Conservation (phyloP, 805 yeast genomes). For the Myxozyma udenii region DNA sequence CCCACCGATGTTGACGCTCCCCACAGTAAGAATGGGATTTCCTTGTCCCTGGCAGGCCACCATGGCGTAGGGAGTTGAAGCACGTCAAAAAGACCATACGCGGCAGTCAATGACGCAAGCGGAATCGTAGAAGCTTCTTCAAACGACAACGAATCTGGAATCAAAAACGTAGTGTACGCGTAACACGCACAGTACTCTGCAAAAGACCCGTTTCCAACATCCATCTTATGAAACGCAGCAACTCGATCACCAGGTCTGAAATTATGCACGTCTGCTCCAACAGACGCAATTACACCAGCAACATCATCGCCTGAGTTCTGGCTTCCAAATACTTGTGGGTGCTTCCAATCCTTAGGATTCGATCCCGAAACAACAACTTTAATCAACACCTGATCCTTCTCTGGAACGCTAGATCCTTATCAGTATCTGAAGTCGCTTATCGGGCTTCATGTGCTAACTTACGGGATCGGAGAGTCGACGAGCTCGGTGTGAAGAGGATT, state of each 20-base stretch:
- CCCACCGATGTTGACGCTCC: conserved; percentile 27
- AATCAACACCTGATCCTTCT: conserved; percentile 17
- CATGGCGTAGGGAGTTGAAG: conserved; percentile 27
- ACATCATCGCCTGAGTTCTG: conserved; percentile 26
- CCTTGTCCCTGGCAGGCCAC: conserved; percentile 21
- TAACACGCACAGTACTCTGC: conserved; percentile 23
- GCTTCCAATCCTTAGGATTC: conserved; percentile 29
- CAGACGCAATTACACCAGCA: conserved; percentile 18
- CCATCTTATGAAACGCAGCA: conserved; percentile 26
- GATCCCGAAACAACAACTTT: conserved; percentile 25
- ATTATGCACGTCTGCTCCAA: conserved; percentile 20
- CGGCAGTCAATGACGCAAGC: conserved; percentile 21
- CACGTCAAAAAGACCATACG: conserved; percentile 14
- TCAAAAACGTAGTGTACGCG: conserved; percentile 16
- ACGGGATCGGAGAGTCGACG: conserved; percentile 13
- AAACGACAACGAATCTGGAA: conserved; percentile 20
- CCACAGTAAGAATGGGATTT: conserved; percentile 20
- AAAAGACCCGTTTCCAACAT: conserved; percentile 17
- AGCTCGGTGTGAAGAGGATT: conserved; percentile 1
- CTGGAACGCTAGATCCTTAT: conserved; percentile 4
- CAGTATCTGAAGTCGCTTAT: no score
- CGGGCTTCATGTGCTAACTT: neutral
- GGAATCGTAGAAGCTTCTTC: conserved; percentile 26
- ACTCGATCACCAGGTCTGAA: conserved; percentile 23
- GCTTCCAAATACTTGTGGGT: neutral